Percentiles rank a stretch among this genome's conserved stretches.
phyloP scores from a whole-genome alignment of 2,329 filamentous ascomycete species.

The Aspergillus melleus region DNA sequence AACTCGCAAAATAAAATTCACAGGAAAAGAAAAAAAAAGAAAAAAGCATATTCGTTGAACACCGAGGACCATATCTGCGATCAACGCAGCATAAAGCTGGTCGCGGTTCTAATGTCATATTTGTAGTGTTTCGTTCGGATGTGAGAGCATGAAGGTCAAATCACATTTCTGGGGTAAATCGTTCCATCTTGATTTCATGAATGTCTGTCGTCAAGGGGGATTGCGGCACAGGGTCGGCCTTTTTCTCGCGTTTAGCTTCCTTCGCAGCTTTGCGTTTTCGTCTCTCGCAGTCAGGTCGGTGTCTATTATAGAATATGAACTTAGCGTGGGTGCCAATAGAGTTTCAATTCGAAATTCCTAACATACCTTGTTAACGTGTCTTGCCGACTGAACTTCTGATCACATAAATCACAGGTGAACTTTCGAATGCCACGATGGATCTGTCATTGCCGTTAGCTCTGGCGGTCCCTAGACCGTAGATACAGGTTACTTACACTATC shows the following conservation, averaged over 20 bases:
- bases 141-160: no score
- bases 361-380: conserved; percentile 77
- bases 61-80: not conserved
- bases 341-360: not conserved
- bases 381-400: conserved; percentile 71
- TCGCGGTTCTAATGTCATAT: not conserved
- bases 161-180: not conserved
- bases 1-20: not conserved
- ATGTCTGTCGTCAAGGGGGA: not conserved
- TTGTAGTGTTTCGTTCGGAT: not conserved
- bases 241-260: not conserved
- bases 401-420: conserved; percentile 70
- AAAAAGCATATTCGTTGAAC: not conserved
- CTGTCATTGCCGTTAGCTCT: conserved; percentile 52
- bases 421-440: conserved; percentile 74
- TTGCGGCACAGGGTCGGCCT: not conserved
- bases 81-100: conserved; percentile 7
- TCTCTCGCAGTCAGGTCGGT: conserved; percentile 19
- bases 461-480: not conserved
- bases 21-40: not conserved
- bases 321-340: not conserved
- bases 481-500: conserved; percentile 48
- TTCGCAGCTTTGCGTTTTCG: conserved; percentile 7
- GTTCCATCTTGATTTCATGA: not conserved
- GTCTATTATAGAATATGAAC: conserved; percentile 7